Evolutionary conservation across 805 yeast genomes (phyloP), one percentile per base, ranked within the genome.

Genomic region (Zygotorulaspora chibaensis): DNA sequence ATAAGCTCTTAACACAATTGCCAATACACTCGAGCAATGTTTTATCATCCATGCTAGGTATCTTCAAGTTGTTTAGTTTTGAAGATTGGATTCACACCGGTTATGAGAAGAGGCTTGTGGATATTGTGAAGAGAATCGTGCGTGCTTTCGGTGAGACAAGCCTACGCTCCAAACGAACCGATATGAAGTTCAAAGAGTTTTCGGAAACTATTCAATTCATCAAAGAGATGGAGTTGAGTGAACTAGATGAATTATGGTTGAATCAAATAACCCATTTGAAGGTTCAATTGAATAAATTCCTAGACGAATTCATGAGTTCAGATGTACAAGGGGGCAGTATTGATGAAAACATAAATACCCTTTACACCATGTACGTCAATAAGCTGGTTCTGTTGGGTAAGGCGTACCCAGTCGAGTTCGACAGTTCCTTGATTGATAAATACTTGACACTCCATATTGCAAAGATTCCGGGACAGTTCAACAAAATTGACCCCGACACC

Each of bases 61-160:
- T 62, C 9, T 57, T 59, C 33, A 54, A 50, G 15, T 40, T 62
- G 25, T 62, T 62, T 34, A 35, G 51, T 3, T 53, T 52, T 40
- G 67, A 63, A 28, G 66, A 61, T 33, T 64, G 68, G 68, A 54
- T 58, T 17, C 55, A 56, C 25, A 47, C 55, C 27, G 62, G 60
- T 2, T 42, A 41, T 38, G 65, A 61, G 40, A 53, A 55, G 27
- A 51, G 42, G 13, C 35, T 64, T n/a, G 38, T 42, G 9, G 51
- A 47, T 7, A 51, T 59, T 12, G 46, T 53, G 8, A 46, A 49
- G 11, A 50, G 48, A 18, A 48, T 62, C 5, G 43, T 57, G 16
- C 57, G 51, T 31, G 49, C 52, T 8, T 61, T 63, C 17, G 46
- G 47, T 17, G 60, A 57, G 26, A 40, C 55, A 7, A 47, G 45